Evolutionary conservation across 1,284 basidiomycete species (phyloP).

Genomic region (Cutaneotrichosporon cavernicola): DNA sequence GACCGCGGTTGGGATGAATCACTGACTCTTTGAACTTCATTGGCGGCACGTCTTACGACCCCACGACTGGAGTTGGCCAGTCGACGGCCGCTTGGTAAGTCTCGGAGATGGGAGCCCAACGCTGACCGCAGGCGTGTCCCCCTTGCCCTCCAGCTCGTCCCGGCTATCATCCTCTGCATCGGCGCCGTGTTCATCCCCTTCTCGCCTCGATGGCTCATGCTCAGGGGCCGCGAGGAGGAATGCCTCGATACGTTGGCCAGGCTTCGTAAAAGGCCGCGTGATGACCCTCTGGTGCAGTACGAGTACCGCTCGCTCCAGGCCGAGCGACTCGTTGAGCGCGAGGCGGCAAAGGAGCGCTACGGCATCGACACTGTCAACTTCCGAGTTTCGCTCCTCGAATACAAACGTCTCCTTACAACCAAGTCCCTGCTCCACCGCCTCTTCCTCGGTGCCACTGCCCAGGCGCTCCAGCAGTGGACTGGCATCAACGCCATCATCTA

Average conservation of each 20-base stretch:
- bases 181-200: conserved; percentile 52
- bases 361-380: conserved; percentile 43
- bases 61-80: conserved; percentile 29
- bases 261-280: conserved; percentile 61
- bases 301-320: conserved; percentile 81
- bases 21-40: conserved; percentile 27
- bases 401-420: conserved; percentile 48
- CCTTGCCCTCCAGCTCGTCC: conserved; percentile 68
- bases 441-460: conserved; percentile 48
- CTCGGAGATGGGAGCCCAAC: background rate
- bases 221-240: conserved; percentile 68
- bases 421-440: conserved; percentile 45
- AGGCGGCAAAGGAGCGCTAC: conserved; percentile 55
- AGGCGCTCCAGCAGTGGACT: conserved; percentile 52
- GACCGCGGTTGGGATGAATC: background rate
- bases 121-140: conserved; percentile 59
- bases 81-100: conserved; percentile 59
- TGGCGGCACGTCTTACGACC: conserved; percentile 31
- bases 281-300: conserved; percentile 68
- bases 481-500: conserved; percentile 43
- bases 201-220: conserved; percentile 61
- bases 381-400: conserved; percentile 41
- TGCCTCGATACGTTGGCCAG: conserved; percentile 64
- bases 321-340: conserved; percentile 70
- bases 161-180: conserved; percentile 48